Evolutionary conservation across 176 grass and related monocot species (phyloP).

Genomic region (Avena atlantica): DNA sequence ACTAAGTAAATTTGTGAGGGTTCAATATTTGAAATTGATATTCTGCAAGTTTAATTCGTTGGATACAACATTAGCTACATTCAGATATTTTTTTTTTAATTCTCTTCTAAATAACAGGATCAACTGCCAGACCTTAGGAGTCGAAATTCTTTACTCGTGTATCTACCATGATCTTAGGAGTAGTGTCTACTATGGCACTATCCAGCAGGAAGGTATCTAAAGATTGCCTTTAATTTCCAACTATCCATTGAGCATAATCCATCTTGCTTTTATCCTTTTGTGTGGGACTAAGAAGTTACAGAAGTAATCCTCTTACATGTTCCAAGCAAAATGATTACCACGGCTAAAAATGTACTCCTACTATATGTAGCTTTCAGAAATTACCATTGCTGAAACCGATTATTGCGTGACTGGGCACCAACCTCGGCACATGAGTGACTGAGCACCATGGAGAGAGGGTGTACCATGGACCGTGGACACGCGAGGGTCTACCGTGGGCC

Average conservation of each 20-base stretch:
- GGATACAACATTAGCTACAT: too few relatives aligned
- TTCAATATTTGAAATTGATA: too few relatives aligned
- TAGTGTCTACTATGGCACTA: neutral
- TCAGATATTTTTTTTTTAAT: too few relatives aligned
- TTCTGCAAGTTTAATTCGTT: too few relatives aligned
- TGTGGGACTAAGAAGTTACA: neutral
- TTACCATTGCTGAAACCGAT: neutral
- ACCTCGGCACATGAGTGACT: conserved; percentile 29
- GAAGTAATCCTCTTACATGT: neutral
- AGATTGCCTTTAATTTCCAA: neutral
- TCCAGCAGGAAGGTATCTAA: neutral
- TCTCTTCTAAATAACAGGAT: too few relatives aligned
- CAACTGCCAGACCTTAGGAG: too few relatives aligned
- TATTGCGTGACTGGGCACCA: neutral
- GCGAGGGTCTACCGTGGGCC: neutral
- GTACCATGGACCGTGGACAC: conserved; percentile 3
- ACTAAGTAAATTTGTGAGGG: too few relatives aligned
- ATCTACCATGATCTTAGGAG: neutral
- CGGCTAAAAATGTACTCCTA: too few relatives aligned
- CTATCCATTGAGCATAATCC: neutral
- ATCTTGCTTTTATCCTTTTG: neutral
- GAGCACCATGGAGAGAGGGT: neutral
- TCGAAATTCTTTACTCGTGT: neutral
- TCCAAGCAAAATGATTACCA: neutral
- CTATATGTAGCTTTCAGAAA: too few relatives aligned